A percentile compares a stretch with the other conserved stretches of the same genome.
Conservation (phyloP, 2,329 filamentous ascomycete genomes). For the Aspergillus costaricaensis region DNA sequence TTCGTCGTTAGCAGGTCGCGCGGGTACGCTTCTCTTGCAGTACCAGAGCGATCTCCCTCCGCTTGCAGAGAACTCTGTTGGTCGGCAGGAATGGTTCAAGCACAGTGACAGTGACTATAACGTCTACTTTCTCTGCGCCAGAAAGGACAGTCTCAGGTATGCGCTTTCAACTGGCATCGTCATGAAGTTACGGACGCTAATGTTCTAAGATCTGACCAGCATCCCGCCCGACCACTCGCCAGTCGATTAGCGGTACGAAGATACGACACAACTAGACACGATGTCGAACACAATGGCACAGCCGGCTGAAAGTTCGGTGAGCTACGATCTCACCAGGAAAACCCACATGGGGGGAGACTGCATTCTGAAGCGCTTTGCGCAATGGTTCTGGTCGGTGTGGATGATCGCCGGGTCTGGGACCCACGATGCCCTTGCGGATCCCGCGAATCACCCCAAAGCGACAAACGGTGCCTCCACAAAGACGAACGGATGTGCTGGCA, state of each 20-base stretch:
- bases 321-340: slow-evolving; percentile 6
- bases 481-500: background rate
- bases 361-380: slow-evolving; percentile 16
- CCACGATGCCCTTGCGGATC: background rate
- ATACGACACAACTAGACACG: background rate
- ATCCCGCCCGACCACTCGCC: background rate
- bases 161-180: background rate
- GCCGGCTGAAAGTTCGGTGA: background rate
- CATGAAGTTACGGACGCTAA: background rate
- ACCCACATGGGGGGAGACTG: slow-evolving; percentile 7
- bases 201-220: background rate
- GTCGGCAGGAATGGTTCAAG: background rate
- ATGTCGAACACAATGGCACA: slow-evolving; percentile 10
- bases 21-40: background rate
- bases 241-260: background rate
- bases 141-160: background rate
- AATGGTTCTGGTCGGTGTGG: slow-evolving; percentile 22
- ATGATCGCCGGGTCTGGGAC: slow-evolving; percentile 4
- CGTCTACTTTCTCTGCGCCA: background rate
- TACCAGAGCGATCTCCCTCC: background rate
- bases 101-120: background rate
- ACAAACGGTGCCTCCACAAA: background rate
- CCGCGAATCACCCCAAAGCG: background rate
- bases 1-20: background rate
- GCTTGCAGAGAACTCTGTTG: background rate